Conservation (phyloP, 2,329 filamentous ascomycete species). For the Westerdykella sp. region DNA sequence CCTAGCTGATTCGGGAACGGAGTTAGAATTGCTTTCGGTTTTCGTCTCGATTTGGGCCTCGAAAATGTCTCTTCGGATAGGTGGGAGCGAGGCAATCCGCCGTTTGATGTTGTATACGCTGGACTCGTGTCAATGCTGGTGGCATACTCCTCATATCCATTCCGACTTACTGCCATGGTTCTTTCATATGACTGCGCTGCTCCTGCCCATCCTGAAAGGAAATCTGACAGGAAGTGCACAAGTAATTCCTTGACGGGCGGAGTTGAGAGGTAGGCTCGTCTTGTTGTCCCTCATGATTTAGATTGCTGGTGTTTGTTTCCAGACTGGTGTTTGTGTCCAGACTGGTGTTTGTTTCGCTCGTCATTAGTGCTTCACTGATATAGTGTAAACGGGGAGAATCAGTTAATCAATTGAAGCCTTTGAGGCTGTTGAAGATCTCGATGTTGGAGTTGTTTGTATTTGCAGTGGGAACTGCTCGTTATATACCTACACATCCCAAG, state of each 20-base stretch:
- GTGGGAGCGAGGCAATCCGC: conserved; percentile 10
- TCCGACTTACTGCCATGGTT: conserved; percentile 22
- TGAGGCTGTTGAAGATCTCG: too few relatives aligned
- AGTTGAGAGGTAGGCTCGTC: too few relatives aligned
- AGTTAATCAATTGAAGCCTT: too few relatives aligned
- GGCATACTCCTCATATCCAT: conserved; percentile 5
- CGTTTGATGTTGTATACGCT: conserved; percentile 17
- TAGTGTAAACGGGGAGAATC: too few relatives aligned
- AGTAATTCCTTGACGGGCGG: not conserved
- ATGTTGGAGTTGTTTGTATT: too few relatives aligned
- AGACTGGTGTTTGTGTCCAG: too few relatives aligned
- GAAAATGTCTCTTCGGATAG: conserved; percentile 10
- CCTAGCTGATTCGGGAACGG: not conserved
- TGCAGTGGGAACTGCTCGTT: too few relatives aligned
- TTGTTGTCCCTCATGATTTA: too few relatives aligned
- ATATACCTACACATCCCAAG: too few relatives aligned
- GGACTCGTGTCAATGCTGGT: conserved; percentile 2
- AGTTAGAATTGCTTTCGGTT: not conserved
- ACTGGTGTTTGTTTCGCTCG: too few relatives aligned
- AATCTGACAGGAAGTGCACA: conserved; percentile 3
- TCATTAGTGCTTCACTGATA: too few relatives aligned
- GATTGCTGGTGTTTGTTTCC: too few relatives aligned
- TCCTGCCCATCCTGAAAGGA: conserved; percentile 10
- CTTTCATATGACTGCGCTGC: conserved; percentile 22
- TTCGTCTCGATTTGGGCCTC: conserved; percentile 4